These are phyloP conservation scores for Saprolegnia parasitica DNA, from an alignment of 352 stramenopile species.

Conservation along the genomic window DNA sequence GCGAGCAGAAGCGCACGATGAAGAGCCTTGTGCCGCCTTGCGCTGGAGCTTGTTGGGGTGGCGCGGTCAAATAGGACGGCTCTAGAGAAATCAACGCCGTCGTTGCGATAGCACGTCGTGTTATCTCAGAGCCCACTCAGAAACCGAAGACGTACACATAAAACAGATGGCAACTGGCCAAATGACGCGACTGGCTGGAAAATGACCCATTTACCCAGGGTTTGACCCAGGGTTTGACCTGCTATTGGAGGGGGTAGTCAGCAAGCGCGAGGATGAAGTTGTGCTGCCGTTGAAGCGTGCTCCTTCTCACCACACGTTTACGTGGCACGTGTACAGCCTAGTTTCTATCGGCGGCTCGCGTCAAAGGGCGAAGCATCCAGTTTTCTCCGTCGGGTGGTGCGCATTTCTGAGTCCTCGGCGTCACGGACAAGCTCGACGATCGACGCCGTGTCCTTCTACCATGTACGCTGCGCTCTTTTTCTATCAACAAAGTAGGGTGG, in stretches of 20 bases:
- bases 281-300: not conserved
- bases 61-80: not conserved
- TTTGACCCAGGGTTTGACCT: constrained; percentile 10
- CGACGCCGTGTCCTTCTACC: too few relatives aligned
- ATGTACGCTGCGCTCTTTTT: too few relatives aligned
- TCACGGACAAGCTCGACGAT: too few relatives aligned
- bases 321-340: too few relatives aligned
- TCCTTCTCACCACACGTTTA: too few relatives aligned
- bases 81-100: not conserved
- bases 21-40: not conserved
- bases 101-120: too few relatives aligned
- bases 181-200: not conserved
- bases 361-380: constrained; percentile 13
- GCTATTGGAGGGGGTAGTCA: too few relatives aligned
- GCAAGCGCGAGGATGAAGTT: not conserved
- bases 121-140: too few relatives aligned
- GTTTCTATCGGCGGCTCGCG: not conserved
- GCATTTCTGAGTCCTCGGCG: too few relatives aligned
- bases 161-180: not conserved
- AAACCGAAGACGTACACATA: not conserved
- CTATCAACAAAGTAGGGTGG: too few relatives aligned
- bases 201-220: constrained; percentile 1
- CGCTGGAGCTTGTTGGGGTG: not conserved
- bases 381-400: not conserved
- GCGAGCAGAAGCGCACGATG: not conserved